Base-by-base conservation (phyloP, 2,329 filamentous ascomycete species). In the Harringtonia aguacate region DNA sequence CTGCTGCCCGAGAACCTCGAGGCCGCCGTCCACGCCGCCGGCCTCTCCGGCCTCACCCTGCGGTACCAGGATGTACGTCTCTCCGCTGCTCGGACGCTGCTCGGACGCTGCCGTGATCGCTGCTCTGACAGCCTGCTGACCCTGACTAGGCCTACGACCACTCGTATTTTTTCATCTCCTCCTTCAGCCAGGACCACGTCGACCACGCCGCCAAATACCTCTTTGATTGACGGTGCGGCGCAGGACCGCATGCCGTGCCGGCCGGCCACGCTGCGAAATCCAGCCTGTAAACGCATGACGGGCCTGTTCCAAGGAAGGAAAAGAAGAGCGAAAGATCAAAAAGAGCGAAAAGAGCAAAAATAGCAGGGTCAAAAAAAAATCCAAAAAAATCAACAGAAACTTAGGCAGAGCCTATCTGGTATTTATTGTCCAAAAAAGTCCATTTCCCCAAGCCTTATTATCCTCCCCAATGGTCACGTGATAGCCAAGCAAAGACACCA, bases 151-250 rank as follows among this genome's bases (percentile, higher is more conserved):
- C 81, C 49, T 97, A 98, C 60, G 92, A 98, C 62, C 92, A 98
- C 67, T 94, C 87, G 50, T 98, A 98, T 69, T 98, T 80, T 66
- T 95, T 95, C 65, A 94, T 98, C 71, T 82, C 89, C 30, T 80
- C 79, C 15, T 98, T 98, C 61, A 77, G 83, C 36, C 82, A 86
- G 57, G 89, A 97, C 55, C 92, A 98, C 64, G 75, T 97, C 53
- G 81, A 86, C 56, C 87, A 94, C 66, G 88, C 88, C 48, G 90
- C 89, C 52, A 95, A 92, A 71, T 81, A 87, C 60, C 67, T 95
- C 45, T 34, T 47, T 17, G 45, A 41, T 8, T 53, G 29, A 41
- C 8, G 14, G 7, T 10, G 10, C 6, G 24, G 24, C 24, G 24
- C 24, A n/a, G n/a, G n/a, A n/a, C n/a, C n/a, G n/a, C n/a, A n/a